Evolutionary conservation across 2,329 filamentous ascomycete genomes (phyloP).

Genomic region (Penicillium psychrosexuale): DNA sequence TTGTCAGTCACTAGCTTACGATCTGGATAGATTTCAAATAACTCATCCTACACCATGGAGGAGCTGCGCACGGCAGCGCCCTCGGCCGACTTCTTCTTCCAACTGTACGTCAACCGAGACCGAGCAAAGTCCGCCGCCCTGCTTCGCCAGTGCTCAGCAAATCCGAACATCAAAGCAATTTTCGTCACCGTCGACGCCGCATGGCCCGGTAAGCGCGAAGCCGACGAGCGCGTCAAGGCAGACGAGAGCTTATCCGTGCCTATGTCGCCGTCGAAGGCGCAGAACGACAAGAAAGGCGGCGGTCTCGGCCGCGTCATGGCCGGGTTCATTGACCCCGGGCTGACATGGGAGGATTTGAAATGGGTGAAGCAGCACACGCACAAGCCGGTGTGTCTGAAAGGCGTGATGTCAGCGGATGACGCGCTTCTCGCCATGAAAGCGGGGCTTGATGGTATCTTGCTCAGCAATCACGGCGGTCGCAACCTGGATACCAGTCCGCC

Average conservation of each 20-base stretch:
- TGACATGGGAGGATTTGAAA: constrained; percentile 53
- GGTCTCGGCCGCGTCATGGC: constrained; percentile 54
- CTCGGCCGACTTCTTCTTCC: constrained; percentile 50
- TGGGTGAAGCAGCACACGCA: constrained; percentile 52
- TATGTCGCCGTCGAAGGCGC: constrained; percentile 45
- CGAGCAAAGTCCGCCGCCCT: constrained; percentile 49
- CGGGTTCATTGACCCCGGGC: constrained; percentile 50
- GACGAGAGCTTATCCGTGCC: constrained; percentile 44
- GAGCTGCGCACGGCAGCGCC: constrained; percentile 51
- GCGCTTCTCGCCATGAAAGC: constrained; percentile 50
- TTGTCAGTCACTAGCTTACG: background rate
- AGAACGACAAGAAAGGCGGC: constrained; percentile 53
- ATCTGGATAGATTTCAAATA: constrained; percentile 52
- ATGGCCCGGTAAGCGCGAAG: constrained; percentile 55
- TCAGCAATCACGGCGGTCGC: constrained; percentile 59
- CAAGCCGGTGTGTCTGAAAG: constrained; percentile 57
- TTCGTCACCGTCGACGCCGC: constrained; percentile 57
- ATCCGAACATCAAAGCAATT: constrained; percentile 45
- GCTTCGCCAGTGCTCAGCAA: constrained; percentile 42
- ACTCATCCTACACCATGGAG: constrained; percentile 56
- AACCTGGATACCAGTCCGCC: constrained; percentile 53
- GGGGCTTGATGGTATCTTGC: constrained; percentile 53
- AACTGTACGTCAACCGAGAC: constrained; percentile 55
- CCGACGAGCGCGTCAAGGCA: constrained; percentile 54
- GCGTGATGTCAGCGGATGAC: constrained; percentile 56